These are phyloP conservation scores for Streptanthus diversifolius DNA, from an alignment of 345 rosid species.

Conservation along the genomic window DNA sequence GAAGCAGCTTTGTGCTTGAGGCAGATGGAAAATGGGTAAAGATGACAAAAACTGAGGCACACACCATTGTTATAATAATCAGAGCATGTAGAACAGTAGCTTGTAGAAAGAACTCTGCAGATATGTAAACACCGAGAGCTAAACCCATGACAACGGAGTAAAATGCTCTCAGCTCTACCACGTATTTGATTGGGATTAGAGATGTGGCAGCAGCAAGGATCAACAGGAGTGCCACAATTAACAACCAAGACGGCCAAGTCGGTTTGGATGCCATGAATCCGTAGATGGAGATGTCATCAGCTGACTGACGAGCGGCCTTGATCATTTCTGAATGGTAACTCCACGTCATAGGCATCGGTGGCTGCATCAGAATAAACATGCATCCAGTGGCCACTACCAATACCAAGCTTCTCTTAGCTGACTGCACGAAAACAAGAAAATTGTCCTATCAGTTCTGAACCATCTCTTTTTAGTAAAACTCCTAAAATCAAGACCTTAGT, in stretches of 20 bases:
- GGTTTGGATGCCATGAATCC: slow-evolving; percentile 92
- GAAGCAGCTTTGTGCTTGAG: slow-evolving; percentile 90
- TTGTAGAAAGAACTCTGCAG: slow-evolving; percentile 97
- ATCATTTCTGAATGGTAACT: slow-evolving; percentile 78
- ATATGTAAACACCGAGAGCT: slow-evolving; percentile 89
- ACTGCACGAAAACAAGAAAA: slow-evolving; percentile 44
- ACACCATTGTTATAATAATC: slow-evolving; percentile 76
- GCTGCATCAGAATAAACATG: slow-evolving; percentile 88
- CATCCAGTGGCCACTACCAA: slow-evolving; percentile 87
- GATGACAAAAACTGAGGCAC: slow-evolving; percentile 81
- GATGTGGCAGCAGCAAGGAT: slow-evolving; percentile 87
- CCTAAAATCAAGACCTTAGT: not conserved
- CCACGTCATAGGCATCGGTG: slow-evolving; percentile 85
- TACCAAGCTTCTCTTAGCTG: slow-evolving; percentile 89
- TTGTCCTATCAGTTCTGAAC: slow-evolving; percentile 19
- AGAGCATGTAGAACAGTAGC: slow-evolving; percentile 85
- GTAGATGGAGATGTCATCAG: slow-evolving; percentile 92
- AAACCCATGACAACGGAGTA: slow-evolving; percentile 82
- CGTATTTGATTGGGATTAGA: slow-evolving; percentile 77
- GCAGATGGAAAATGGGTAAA: slow-evolving; percentile 99
- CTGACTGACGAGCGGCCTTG: slow-evolving; percentile 84
- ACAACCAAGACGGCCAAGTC: slow-evolving; percentile 99
- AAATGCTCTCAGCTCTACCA: slow-evolving; percentile 79
- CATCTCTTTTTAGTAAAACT: not conserved
- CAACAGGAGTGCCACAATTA: slow-evolving; percentile 74